These are phyloP conservation scores for Capsicum baccatum DNA, from an alignment of 257 asterid species.

Conservation along the genomic window DNA sequence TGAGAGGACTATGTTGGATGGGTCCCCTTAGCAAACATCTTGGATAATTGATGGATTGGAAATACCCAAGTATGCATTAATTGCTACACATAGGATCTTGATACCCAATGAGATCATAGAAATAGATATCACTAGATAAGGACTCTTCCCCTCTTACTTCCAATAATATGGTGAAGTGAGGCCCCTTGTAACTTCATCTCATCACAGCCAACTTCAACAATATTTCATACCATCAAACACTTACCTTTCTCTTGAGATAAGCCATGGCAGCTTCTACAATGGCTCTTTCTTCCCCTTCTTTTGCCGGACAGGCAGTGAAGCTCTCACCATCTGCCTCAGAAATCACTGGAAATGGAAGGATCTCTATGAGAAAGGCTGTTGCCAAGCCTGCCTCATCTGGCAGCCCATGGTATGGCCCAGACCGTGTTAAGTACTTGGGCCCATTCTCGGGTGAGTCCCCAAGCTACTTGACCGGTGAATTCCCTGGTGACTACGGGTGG, in stretches of 20 bases:
- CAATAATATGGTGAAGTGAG: neutral
- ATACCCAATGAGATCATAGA: neutral
- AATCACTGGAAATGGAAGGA: conserved; percentile 16
- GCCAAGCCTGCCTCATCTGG: conserved; percentile 41
- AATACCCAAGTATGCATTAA: neutral
- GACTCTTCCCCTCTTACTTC: neutral
- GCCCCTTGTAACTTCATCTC: neutral
- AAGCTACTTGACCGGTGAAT: conserved; percentile 71
- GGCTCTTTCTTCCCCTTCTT: conserved; percentile 42
- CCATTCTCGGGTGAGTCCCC: conserved; percentile 73
- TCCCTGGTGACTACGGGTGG: conserved; percentile 78
- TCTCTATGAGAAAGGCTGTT: conserved; percentile 30
- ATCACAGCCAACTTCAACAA: neutral
- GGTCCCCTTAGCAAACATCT: neutral
- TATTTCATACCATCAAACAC: neutral
- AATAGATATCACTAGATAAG: conserved; percentile 7
- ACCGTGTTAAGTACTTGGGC: conserved; percentile 70
- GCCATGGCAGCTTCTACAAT: conserved; percentile 32
- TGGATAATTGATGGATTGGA: neutral
- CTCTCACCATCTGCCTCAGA: conserved; percentile 28
- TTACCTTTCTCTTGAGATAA: neutral
- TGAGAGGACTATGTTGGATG: neutral
- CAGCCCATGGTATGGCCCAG: conserved; percentile 78
- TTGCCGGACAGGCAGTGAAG: conserved; percentile 33
- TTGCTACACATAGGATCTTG: neutral